Evolutionary conservation across 495 filamentous ascomycete species (phyloP).

Genomic region (Astrothelium subdiscretum): DNA sequence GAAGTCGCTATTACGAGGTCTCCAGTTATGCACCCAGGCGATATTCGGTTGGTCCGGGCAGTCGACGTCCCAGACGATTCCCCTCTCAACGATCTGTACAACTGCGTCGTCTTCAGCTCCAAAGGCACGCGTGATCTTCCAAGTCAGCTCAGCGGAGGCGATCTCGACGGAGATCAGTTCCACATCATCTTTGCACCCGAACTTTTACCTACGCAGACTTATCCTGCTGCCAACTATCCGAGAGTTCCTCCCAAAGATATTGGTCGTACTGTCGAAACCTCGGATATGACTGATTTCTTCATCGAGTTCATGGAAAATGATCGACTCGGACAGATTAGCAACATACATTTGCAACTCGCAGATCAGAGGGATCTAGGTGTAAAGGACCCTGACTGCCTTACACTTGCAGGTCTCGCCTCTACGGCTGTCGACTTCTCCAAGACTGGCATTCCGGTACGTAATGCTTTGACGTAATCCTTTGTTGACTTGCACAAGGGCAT

Average conservation of each 20-base stretch:
- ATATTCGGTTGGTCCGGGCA: slow-evolving; percentile 54
- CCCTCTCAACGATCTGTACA: slow-evolving; percentile 46
- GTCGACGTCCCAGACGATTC: slow-evolving; percentile 44
- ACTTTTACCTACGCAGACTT: slow-evolving; percentile 31
- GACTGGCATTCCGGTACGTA: slow-evolving; percentile 52
- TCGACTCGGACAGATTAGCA: slow-evolving; percentile 57
- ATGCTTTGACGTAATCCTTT: too few relatives aligned
- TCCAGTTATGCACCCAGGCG: slow-evolving; percentile 69
- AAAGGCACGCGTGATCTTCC: slow-evolving; percentile 61
- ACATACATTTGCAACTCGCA: slow-evolving; percentile 53
- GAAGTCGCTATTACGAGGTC: slow-evolving; percentile 53
- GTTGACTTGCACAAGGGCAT: too few relatives aligned
- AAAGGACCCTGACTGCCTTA: slow-evolving; percentile 42
- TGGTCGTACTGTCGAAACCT: slow-evolving; percentile 36
- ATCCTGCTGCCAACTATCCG: slow-evolving; percentile 56
- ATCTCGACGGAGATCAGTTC: slow-evolving; percentile 73
- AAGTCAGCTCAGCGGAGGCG: slow-evolving; percentile 64
- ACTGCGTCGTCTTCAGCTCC: slow-evolving; percentile 69
- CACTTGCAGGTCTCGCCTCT: slow-evolving; percentile 59
- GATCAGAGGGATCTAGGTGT: slow-evolving; percentile 49
- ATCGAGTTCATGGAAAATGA: slow-evolving; percentile 71
- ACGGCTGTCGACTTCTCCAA: slow-evolving; percentile 78
- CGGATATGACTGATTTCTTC: slow-evolving; percentile 69
- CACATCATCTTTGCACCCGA: slow-evolving; percentile 56
- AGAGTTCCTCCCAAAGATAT: slow-evolving; percentile 42